A percentile compares a stretch with the other conserved stretches of the same genome.
Conservation (phyloP, 805 yeast genomes). For the Candida manassasensis region DNA sequence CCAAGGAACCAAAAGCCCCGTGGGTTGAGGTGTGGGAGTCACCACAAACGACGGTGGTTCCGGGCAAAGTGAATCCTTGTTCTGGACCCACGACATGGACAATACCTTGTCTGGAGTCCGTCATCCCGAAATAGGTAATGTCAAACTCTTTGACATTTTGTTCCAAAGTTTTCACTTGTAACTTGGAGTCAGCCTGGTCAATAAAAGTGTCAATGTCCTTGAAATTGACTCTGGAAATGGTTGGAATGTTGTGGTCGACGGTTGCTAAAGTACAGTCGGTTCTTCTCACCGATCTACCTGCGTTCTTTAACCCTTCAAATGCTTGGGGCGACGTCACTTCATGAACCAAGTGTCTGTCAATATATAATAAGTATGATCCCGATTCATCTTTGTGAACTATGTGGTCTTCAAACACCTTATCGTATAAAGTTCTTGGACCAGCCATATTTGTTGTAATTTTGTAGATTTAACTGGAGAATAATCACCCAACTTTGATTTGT, state of each 20-base stretch:
- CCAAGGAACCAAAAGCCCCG: conserved; percentile 96
- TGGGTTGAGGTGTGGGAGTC: conserved; percentile 98
- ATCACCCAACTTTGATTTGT: neutral
- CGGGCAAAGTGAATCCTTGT: conserved; percentile 97
- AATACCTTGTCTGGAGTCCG: conserved; percentile 93
- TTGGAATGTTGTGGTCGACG: conserved; percentile 96
- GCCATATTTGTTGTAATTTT: conserved; percentile 14
- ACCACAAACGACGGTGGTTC: conserved; percentile 98
- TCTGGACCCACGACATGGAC: conserved; percentile 99
- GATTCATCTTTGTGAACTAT: conserved; percentile 85
- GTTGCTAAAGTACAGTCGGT: conserved; percentile 91
- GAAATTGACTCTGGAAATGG: conserved; percentile 76
- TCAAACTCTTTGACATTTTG: conserved; percentile 87
- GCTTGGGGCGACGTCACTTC: conserved; percentile 99
- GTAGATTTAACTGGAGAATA: neutral
- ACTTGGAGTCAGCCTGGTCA: conserved; percentile 83
- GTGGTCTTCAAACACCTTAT: conserved; percentile 94
- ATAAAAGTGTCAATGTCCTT: conserved; percentile 75
- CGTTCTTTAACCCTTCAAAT: conserved; percentile 87
- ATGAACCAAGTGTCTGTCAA: conserved; percentile 96
- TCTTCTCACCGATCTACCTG: conserved; percentile 87
- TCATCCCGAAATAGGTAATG: conserved; percentile 91
- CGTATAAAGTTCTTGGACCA: conserved; percentile 75
- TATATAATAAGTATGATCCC: conserved; percentile 81
- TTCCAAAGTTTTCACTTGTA: conserved; percentile 90